These are phyloP conservation scores for Aspergillus caelatus DNA, from an alignment of 2,329 filamentous ascomycete species.

Conservation along the genomic window DNA sequence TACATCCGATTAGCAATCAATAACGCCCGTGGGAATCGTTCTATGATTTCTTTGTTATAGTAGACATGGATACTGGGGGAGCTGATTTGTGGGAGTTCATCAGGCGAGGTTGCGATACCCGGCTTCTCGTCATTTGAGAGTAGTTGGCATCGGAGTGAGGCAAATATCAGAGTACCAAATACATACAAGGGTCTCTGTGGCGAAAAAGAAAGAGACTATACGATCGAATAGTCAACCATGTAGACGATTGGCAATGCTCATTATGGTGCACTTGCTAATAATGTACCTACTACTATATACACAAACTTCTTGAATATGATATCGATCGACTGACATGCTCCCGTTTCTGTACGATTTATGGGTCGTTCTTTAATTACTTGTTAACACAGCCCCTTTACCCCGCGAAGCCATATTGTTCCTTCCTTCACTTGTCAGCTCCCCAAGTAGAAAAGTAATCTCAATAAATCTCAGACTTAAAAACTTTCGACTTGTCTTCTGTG, in stretches of 20 bases:
- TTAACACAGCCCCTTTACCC: neutral
- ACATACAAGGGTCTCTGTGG: neutral
- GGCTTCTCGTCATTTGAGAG: neutral
- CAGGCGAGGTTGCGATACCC: neutral
- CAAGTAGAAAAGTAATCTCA: neutral
- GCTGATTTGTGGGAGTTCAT: neutral
- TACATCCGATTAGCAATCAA: neutral
- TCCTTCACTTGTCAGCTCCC: neutral
- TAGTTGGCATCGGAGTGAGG: neutral
- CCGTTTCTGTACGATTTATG: neutral
- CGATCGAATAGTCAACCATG: neutral
- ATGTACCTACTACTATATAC: neutral
- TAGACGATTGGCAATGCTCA: neutral
- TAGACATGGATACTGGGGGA: neutral
- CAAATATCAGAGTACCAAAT: neutral
- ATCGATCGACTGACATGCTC: neutral
- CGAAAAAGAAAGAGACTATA: neutral
- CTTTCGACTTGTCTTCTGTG: neutral
- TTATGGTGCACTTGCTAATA: neutral
- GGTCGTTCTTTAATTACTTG: neutral
- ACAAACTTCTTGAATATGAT: neutral
- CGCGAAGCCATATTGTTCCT: neutral
- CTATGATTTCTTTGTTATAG: neutral
- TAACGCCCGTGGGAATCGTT: neutral
- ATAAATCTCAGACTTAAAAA: neutral